Conservation (phyloP, 441 rosid species). For the Melastoma candidum region DNA sequence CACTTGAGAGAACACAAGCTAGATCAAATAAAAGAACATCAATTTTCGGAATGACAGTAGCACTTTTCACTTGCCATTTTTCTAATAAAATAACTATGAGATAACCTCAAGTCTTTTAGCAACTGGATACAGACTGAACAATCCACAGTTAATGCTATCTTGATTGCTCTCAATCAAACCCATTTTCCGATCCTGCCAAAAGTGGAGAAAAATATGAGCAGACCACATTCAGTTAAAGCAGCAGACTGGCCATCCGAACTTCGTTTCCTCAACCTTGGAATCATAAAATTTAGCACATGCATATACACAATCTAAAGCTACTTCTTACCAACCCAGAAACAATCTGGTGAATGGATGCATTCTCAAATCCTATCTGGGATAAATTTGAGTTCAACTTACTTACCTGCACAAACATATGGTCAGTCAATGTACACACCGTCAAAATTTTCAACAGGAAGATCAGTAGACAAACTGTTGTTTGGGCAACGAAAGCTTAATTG, state of each 20-base stretch:
- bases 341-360: slow-evolving; percentile 56
- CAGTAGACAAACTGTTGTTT: background rate
- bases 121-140: too few species aligned
- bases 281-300: background rate
- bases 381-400: slow-evolving; percentile 58
- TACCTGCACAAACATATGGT: slow-evolving; percentile 37
- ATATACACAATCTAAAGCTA: slow-evolving; percentile 3
- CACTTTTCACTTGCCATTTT: too few species aligned
- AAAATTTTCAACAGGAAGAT: background rate
- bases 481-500: too few species aligned
- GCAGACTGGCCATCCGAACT: background rate
- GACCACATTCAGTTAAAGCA: background rate
- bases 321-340: slow-evolving; percentile 68
- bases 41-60: too few species aligned
- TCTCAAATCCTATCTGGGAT: slow-evolving; percentile 68
- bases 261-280: slow-evolving; percentile 15
- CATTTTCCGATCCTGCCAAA: slow-evolving; percentile 72
- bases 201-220: slow-evolving; percentile 1
- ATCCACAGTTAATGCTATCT: slow-evolving; percentile 19
- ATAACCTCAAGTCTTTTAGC: too few species aligned
- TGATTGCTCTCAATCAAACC: slow-evolving; percentile 69
- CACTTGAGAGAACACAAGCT: too few species aligned
- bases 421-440: background rate
- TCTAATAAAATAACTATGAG: too few species aligned
- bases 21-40: too few species aligned